phyloP scores from a whole-genome alignment of 1,284 basidiomycete genomes.

The Erythrobasidium hasegawianum region DNA sequence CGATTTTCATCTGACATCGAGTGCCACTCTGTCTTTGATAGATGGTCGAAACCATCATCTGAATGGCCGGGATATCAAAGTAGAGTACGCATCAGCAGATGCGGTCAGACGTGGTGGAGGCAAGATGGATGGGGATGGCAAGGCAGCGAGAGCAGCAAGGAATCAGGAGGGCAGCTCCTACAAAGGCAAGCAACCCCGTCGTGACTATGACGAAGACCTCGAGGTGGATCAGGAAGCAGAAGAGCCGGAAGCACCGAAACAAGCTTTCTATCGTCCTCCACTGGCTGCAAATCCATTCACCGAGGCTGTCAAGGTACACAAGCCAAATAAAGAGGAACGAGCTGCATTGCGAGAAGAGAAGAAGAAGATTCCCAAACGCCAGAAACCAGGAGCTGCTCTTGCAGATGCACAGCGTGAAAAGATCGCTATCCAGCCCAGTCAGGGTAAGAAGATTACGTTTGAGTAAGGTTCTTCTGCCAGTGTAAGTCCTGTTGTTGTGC shows the following conservation, averaged over 20 bases:
- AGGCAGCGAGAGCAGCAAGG: conserved; percentile 31
- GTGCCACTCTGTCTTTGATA: conserved; percentile 75
- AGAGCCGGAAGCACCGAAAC: conserved; percentile 41
- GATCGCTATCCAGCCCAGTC: conserved; percentile 71
- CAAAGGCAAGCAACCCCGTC: conserved; percentile 6
- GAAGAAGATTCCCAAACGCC: conserved; percentile 47
- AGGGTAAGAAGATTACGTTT: conserved; percentile 82
- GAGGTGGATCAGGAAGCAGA: conserved; percentile 13
- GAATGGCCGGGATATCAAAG: conserved; percentile 74
- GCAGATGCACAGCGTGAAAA: conserved; percentile 81
- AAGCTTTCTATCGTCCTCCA: conserved; percentile 41
- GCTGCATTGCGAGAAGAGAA: conserved; percentile 41
- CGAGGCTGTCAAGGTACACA: conserved; percentile 32
- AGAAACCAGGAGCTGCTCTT: conserved; percentile 81
- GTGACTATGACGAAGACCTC: conserved; percentile 26
- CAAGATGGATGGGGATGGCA: conserved; percentile 38
- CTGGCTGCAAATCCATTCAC: conserved; percentile 34
- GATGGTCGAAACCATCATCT: conserved; percentile 80
- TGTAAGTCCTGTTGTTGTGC: not conserved
- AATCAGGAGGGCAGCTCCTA: conserved; percentile 5
- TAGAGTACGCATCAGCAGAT: conserved; percentile 83
- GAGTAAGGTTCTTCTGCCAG: conserved; percentile 33
- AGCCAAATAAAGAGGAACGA: conserved; percentile 43
- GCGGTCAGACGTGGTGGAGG: conserved; percentile 66
- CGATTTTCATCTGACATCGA: conserved; percentile 74